Base-by-base conservation (phyloP, 129 eudicot species). In the Ambrosia artemisiifolia region DNA sequence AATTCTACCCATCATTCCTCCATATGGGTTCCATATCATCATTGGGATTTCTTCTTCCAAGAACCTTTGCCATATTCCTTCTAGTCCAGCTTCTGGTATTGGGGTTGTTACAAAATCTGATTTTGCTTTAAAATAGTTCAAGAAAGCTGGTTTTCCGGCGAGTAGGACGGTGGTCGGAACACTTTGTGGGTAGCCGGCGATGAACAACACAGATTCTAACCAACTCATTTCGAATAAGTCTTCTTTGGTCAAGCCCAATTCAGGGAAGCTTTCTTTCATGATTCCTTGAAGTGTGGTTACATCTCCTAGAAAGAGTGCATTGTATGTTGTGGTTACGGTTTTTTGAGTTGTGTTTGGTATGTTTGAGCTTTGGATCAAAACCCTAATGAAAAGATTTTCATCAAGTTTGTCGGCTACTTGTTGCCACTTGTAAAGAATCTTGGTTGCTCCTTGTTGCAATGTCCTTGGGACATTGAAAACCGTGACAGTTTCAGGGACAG, bases 171-270 rank as follows among this genome's bases (percentile, higher is more conserved):
- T 2, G 35, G 70, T 65, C 34, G 70, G 70, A 12, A 42, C 70
- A 6, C 10, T 8, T 11, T 51, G 18, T 65, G 70, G 70, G 53
- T 65, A 65, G 32, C 70, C 70, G 53, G 53, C 50, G 13, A 65
- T 10, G 70, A 65, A 65, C 70, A 65, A 40, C 1, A 42, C 70
- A 4, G 70, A 65, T 35, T 65, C 35, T 14, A 65, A 10, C 36
- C 70, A 65, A 42, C 70, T 65, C 70, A 65, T 65, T 65, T 65
- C 70, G 3, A 65, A 65, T 51, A 33, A 65, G 42, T 65, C 70
- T 40, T 40, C 70, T 65, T 65, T 65, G 17, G 17, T 65, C 5
- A 65, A 43, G 3, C 70, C 70, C 9, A 65, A 20, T 65, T 65
- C 70, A 18, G 70, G 70, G 51, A 65, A 65, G 19, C 17, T 65